Evolutionary conservation across 2,329 filamentous ascomycete species (phyloP).

Genomic region (Fusarium sp.): DNA sequence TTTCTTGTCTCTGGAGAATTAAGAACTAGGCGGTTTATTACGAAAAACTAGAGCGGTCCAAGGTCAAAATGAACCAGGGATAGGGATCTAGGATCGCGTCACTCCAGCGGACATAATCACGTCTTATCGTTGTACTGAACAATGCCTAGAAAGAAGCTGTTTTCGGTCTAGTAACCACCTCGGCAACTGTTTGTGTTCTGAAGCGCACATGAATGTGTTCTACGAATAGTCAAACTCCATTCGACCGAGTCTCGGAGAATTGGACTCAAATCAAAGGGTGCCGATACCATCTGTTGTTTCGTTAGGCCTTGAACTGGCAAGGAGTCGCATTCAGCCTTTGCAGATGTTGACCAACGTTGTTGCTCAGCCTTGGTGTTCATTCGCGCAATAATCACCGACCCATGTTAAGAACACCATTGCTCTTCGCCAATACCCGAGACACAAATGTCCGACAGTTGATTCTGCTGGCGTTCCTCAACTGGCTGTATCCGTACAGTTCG

Average conservation of each 20-base stretch:
- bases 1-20: constrained; percentile 35
- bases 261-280: not conserved
- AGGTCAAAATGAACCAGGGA: constrained; percentile 6
- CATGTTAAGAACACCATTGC: constrained; percentile 27
- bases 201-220: not conserved
- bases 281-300: not conserved
- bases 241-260: not conserved
- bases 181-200: constrained; percentile 3
- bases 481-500: constrained; percentile 24
- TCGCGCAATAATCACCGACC: constrained; percentile 30
- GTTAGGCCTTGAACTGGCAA: not conserved
- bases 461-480: constrained; percentile 22
- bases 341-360: constrained; percentile 5
- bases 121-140: constrained; percentile 9
- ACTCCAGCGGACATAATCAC: constrained; percentile 15
- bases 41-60: constrained; percentile 17
- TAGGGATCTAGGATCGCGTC: constrained; percentile 11
- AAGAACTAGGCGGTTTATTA: constrained; percentile 31
- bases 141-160: constrained; percentile 12
- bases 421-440: constrained; percentile 38
- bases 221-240: not conserved
- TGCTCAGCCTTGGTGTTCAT: constrained; percentile 16
- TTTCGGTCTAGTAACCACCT: constrained; percentile 20
- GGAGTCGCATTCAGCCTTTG: not conserved
- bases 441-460: constrained; percentile 37